Evolutionary conservation across 805 yeast species (phyloP).

Genomic region (Starmerella floricola): DNA sequence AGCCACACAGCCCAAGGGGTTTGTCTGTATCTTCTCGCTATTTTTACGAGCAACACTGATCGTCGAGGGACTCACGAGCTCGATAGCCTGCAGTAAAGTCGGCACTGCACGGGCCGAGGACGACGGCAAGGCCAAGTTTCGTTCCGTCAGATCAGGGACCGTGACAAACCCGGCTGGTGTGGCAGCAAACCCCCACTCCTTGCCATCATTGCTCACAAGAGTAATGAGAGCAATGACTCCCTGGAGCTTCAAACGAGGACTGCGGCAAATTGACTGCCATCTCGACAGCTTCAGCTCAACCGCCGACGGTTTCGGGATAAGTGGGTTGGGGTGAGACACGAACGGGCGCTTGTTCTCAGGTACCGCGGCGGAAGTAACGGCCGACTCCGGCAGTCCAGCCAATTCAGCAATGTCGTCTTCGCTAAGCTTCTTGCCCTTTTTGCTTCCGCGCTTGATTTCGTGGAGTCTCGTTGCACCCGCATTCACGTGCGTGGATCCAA

Average conservation of each 20-base stretch:
- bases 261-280: slow-evolving; percentile 71
- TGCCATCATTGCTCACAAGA: slow-evolving; percentile 69
- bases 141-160: slow-evolving; percentile 54
- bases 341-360: background rate
- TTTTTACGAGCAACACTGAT: slow-evolving; percentile 22
- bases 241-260: slow-evolving; percentile 39
- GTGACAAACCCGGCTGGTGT: slow-evolving; percentile 61
- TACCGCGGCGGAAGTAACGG: background rate
- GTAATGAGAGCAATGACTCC: slow-evolving; percentile 77
- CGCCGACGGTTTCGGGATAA: slow-evolving; percentile 30
- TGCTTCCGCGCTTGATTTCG: slow-evolving; percentile 16
- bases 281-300: slow-evolving; percentile 58
- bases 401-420: slow-evolving; percentile 7
- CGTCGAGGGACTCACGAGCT: slow-evolving; percentile 51
- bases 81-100: slow-evolving; percentile 49
- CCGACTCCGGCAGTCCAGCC: slow-evolving; percentile 6
- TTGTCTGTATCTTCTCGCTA: slow-evolving; percentile 18
- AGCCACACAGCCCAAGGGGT: slow-evolving; percentile 29
- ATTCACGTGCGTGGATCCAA: slow-evolving; percentile 42
- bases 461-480: slow-evolving; percentile 27
- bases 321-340: slow-evolving; percentile 13
- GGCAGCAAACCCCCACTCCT: slow-evolving; percentile 65
- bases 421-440: slow-evolving; percentile 14
- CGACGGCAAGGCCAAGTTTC: slow-evolving; percentile 35
- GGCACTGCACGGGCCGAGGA: slow-evolving; percentile 25